Evolutionary conservation across 73 alveolate genomes (phyloP), one percentile per base, ranked within the genome.

Genomic region (Symbiodinium pilosum): DNA sequence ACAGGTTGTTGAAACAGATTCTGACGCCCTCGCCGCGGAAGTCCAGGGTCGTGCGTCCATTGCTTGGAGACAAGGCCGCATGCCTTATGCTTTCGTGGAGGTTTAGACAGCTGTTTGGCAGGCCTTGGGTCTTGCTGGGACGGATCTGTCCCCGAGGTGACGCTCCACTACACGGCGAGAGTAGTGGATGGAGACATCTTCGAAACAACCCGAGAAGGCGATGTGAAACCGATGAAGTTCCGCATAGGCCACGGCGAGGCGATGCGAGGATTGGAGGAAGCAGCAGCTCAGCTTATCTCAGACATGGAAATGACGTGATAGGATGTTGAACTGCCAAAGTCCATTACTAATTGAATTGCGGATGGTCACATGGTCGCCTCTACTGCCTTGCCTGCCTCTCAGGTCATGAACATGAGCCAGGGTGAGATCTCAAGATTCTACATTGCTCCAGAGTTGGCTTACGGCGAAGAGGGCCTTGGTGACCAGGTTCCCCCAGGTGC

Each of bases 381-480:
- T 0, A 7, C 92, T 43, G 59, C 88, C 0, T 21, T 30, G 40
- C 75, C n/a, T 26, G 24, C 26, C 43, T 1, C n/a, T 40, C 21
- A 91, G 97, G 97, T 91, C 39, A 30, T 91, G 88, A 91, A 75
- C 52, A 91, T 91, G 97, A 91, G 97, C 56, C 32, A 91, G 34
- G 97, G 97, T 40, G 97, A 91, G 52, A 9, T 18, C 30, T 91
- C 97, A 14, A 85, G 84, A 16, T 91, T 91, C 77, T 91, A 39
- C 73, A 42, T 91, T 20, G 97, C 97, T 1, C 97, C 97, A 4
- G 97, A 91, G 87, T 47, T 91, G 97, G 97, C 97, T 4, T 91
- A 69, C 47, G 97, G 97, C 43, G 83, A 71, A 12, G 36, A 86
- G n/a, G 93, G 43, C 44, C 40, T 39, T 1, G 6, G 38, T 32